These are phyloP conservation scores for Selenicereus undatus DNA, from an alignment of 148 eudicot species.

Conservation along the genomic window DNA sequence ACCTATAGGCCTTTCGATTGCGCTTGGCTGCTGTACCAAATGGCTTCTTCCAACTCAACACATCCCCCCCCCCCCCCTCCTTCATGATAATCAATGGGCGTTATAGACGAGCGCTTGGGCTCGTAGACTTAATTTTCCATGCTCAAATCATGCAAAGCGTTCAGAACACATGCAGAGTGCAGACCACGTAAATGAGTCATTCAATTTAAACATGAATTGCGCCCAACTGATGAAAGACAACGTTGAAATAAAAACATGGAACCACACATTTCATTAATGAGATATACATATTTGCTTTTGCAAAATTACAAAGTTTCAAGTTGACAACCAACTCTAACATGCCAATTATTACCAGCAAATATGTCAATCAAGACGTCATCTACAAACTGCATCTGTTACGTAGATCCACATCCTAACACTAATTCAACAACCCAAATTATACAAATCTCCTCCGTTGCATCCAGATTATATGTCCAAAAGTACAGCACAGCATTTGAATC, in stretches of 20 bases:
- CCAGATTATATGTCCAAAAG: not conserved
- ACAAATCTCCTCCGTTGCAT: not conserved
- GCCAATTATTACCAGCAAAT: not conserved
- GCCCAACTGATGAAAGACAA: not conserved
- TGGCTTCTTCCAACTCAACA: no score
- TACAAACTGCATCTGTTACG: not conserved
- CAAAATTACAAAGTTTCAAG: not conserved
- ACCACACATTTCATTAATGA: no score
- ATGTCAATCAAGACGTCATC: not conserved
- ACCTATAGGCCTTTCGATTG: no score
- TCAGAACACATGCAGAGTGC: no score
- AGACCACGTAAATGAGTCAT: no score
- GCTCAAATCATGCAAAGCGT: no score
- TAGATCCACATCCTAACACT: not conserved
- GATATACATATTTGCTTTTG: not conserved
- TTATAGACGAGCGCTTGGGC: no score
- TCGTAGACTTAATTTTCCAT: no score
- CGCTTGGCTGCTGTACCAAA: no score
- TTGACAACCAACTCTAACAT: not conserved
- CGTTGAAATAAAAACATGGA: not conserved
- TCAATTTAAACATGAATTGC: not conserved
- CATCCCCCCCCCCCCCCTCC: no score
- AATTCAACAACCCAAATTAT: not conserved
- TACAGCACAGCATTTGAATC: constrained; percentile 8
- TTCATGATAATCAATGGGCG: no score